Evolutionary conservation across 1,284 basidiomycete genomes (phyloP).

Genomic region (Rhodotorula sp.): DNA sequence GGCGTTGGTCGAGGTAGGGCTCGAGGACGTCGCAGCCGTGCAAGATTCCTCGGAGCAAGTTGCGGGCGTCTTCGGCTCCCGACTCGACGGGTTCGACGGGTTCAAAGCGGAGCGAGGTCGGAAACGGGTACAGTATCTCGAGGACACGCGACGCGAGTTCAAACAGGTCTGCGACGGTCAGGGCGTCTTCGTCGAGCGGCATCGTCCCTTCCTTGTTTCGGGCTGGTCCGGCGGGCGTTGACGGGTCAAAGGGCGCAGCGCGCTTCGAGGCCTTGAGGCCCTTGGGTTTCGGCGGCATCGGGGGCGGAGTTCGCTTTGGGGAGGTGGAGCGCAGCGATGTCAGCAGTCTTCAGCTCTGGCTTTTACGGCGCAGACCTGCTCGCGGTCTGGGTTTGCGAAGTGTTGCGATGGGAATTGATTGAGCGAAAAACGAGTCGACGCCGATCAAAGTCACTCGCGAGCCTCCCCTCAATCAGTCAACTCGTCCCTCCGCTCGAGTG

Average conservation of each 20-base stretch:
- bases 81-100: slow-evolving; percentile 12
- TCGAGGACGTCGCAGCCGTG: slow-evolving; percentile 35
- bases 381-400: too few species aligned
- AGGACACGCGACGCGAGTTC: slow-evolving; percentile 25
- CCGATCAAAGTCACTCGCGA: too few species aligned
- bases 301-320: too few species aligned
- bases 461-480: too few species aligned
- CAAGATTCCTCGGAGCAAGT: slow-evolving; percentile 35
- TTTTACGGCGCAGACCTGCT: too few species aligned
- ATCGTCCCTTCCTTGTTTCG: slow-evolving; percentile 25
- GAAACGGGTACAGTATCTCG: slow-evolving; percentile 17
- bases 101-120: slow-evolving; percentile 6
- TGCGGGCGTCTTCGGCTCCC: slow-evolving; percentile 25
- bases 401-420: too few species aligned
- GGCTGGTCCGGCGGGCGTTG: not conserved
- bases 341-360: too few species aligned
- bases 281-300: slow-evolving; percentile 33
- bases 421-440: too few species aligned
- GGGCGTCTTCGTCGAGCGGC: slow-evolving; percentile 36
- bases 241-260: slow-evolving; percentile 18
- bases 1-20: not conserved
- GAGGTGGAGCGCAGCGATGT: too few species aligned
- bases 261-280: slow-evolving; percentile 33
- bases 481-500: too few species aligned
- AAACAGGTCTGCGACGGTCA: slow-evolving; percentile 37